Evolutionary conservation across 2,329 filamentous ascomycete genomes (phyloP), one percentile per base, ranked within the genome.

Genomic region (Neofusicoccum cordaticola): DNA sequence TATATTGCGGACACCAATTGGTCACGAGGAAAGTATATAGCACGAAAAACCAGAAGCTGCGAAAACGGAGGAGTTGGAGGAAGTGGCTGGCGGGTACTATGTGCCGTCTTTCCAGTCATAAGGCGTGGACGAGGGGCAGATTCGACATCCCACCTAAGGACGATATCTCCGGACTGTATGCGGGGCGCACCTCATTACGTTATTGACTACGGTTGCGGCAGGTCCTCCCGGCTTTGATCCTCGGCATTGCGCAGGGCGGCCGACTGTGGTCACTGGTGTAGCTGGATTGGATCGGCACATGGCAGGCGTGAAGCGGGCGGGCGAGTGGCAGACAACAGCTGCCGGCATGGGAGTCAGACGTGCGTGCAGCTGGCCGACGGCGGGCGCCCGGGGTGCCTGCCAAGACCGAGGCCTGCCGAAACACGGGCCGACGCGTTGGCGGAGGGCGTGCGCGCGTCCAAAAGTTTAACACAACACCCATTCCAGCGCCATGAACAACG

Each of bases 401-500:
- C 53, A 58, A 58, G 53, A 22, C 53, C 39, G 11, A 3, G 13
- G 27, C 12, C 48, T n/a, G 31, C 50, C 50, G 50, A 52, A 37
- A 52, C 34, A 42, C 51, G 57, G 57, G 42, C 42, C 57, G 57
- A 45, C 44, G 41, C 44, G 56, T 47, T 31, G 31, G 39, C 35
- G 42, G 12, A 37, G 41, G 45, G 42, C 34, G 45, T 31, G 41
- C 58, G 42, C 22, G 4, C 48, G 22, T 13, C 35, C 48, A 34
- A 53, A 45, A 31, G 39, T 53, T 35, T 51, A 63, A 22, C 60
- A 19, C 60, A 22, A 63, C 47, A 44, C 37, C 44, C 22, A 8
- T 52, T 15, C 45, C 22, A 6, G 22, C 45, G 39, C 53, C 62
- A 64, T 64, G 62, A 58, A 64, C 34, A 52, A 41, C 45, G 44